Evolutionary conservation across 202 grass and related monocot species (phyloP).

Genomic region (Zoysia matrella): DNA sequence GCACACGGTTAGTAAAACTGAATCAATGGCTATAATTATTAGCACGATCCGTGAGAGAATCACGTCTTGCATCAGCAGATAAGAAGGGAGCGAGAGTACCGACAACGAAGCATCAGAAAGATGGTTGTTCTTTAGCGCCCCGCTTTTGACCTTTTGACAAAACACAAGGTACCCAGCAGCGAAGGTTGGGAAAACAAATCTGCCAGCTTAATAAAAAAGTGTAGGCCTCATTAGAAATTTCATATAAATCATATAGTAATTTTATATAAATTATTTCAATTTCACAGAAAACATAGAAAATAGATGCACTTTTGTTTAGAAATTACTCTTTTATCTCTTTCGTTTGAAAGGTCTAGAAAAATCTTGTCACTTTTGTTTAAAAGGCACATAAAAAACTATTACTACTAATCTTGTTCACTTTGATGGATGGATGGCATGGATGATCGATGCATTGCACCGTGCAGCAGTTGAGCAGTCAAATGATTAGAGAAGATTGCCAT

Average conservation of each 20-base stretch:
- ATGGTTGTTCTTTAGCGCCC: neutral
- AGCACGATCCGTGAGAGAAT: neutral
- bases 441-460: neutral
- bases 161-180: neutral
- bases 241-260: no score
- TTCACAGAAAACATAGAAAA: no score
- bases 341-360: neutral
- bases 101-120: neutral
- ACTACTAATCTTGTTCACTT: neutral
- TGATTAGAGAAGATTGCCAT: neutral
- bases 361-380: no score
- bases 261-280: no score
- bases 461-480: neutral
- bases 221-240: no score
- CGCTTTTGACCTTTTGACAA: neutral
- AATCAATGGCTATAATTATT: neutral
- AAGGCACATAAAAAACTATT: neutral
- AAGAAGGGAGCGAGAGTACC: neutral
- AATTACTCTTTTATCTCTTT: neutral
- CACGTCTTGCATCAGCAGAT: neutral
- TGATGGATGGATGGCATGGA: neutral
- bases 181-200: neutral
- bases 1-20: slow-evolving; percentile 8
- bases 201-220: neutral
- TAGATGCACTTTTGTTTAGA: no score